Percentiles rank a stretch among this genome's conserved stretches.
These are phyloP conservation scores for Crithidia sp. DNA, from an alignment of 208 protist genomes.

Conservation along the genomic window DNA sequence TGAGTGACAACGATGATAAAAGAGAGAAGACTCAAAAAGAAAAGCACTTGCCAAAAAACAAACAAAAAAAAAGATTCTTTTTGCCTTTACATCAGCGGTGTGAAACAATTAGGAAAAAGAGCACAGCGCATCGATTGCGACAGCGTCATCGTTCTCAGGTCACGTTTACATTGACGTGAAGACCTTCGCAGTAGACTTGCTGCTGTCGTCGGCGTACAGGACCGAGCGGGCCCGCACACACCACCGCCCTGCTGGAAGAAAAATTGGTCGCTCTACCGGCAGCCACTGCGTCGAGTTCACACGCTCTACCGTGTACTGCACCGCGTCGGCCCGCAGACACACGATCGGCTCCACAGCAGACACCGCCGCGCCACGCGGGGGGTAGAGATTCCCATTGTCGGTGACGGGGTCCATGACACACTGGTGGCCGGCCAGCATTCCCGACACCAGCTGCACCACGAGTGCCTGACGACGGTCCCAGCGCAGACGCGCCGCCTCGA, in stretches of 20 bases:
- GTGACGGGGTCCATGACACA: conserved; percentile 31
- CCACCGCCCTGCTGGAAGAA: conserved; percentile 76
- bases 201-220: conserved; percentile 34
- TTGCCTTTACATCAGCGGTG: too few relatives aligned
- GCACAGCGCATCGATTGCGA: too few relatives aligned
- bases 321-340: conserved; percentile 27
- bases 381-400: conserved; percentile 12
- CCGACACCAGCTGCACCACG: conserved; percentile 19
- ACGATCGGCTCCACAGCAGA: conserved; percentile 19
- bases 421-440: conserved; percentile 5
- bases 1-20: too few relatives aligned
- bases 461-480: conserved; percentile 38
- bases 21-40: too few relatives aligned
- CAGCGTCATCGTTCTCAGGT: conserved; percentile 7
- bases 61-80: too few relatives aligned
- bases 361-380: conserved; percentile 2
- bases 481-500: conserved; percentile 45
- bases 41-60: too few relatives aligned
- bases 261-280: conserved; percentile 50
- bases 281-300: conserved; percentile 63
- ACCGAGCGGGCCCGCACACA: conserved; percentile 70
- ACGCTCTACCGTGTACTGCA: conserved; percentile 68
- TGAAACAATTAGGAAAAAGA: too few relatives aligned
- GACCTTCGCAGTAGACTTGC: conserved; percentile 57
- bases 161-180: conserved; percentile 76